Base-by-base conservation (phyloP, 371 early-diverging fungal genomes). In the Actinomucor elegans region DNA sequence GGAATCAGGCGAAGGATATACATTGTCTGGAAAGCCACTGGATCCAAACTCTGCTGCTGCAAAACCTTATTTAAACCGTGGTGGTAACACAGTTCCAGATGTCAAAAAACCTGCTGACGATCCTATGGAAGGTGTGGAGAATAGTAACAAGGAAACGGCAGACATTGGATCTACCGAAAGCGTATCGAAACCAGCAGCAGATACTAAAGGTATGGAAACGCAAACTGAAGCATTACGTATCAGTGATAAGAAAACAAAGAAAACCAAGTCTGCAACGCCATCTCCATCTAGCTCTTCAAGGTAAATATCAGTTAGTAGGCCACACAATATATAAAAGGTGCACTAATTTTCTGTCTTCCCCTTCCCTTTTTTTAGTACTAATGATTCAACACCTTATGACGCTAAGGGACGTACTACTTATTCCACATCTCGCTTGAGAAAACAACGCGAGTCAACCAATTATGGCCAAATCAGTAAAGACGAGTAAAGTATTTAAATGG, bases 21-120 rank as follows among this genome's bases (percentile, higher is more conserved):
- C 94, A 4, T 76, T 94, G 5, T 92, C 93, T 28, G 94, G 94
- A 24, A 83, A 85, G 26, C 88, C 89, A 15, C 73, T 94, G 49
- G 91, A 94, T 69, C 94, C 94, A 21, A 83, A 91, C 50, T 91
- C 92, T 9, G 84, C 94, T 0, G 90, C 94, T 2, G 91, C 93
- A 1, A 81, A 83, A 34, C 89, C 91, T 8, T 94, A 94, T 61
- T 76, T 94, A 24, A 68, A 67, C 24, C 51, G 37, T 18, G 40
- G 37, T 26, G 18, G 18, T 20, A 24, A 20, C 20, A 27, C 20
- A n/a, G 28, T n/a, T 31, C 10, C 20, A 14, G 15, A 33, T n/a
- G 48, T 11, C 6, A 41, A 54, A 23, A 49, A 52, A 20, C 9
- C 18, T 1, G 21, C 23, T 9, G 48, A 54, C 12, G 40, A 31